Evolutionary conservation across 768 basidiomycete genomes (phyloP), one percentile per base, ranked within the genome.

Genomic region (Leccinum obscurum): DNA sequence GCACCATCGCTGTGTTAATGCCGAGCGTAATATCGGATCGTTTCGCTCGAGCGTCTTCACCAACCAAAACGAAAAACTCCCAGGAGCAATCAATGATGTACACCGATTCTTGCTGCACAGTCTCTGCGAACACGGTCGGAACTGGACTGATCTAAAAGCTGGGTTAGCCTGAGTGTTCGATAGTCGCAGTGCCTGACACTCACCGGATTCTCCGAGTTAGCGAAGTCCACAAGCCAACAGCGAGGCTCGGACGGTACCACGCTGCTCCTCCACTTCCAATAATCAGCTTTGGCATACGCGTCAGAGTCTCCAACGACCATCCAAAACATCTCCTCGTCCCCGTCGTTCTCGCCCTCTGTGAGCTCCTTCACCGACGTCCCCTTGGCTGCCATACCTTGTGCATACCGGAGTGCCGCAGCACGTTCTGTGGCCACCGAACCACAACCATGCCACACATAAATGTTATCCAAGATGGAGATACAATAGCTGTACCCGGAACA

Each of bases 401-500:
- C 88, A 70, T 93, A 93, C 59, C 76, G 70, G 17, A 83, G 64
- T 0, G 90, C 89, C 6, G 86, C 88, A 32, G 77, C 65, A 58
- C 85, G 82, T 72, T 94, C 92, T 34, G 65, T 62, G 6, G 77
- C 51, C 14, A 77, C 77, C 3, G 92, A 86, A 26, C 92, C 92
- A 55, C 83, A 78, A 4, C 92, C 92, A 69, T 92, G 79, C 92
- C 93, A 94, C 35, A 93, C 83, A 64, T 91, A 93, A 39, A 88
- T 75, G 3, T 84, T 83, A 37, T 84, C 84, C 61, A 93, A 75
- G 51, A 93, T 77, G 3, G 87, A 83, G 37, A 92, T 63, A 65
- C 90, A 92, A 70, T 89, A 93, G 65, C 89, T 91, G 72, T 86
- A 93, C n/a, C 82, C 92, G 10, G 92, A 93, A 69, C 92, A 93